Base-by-base conservation (phyloP, 306 rosid genomes). In the Fragaria nilgerrensis region DNA sequence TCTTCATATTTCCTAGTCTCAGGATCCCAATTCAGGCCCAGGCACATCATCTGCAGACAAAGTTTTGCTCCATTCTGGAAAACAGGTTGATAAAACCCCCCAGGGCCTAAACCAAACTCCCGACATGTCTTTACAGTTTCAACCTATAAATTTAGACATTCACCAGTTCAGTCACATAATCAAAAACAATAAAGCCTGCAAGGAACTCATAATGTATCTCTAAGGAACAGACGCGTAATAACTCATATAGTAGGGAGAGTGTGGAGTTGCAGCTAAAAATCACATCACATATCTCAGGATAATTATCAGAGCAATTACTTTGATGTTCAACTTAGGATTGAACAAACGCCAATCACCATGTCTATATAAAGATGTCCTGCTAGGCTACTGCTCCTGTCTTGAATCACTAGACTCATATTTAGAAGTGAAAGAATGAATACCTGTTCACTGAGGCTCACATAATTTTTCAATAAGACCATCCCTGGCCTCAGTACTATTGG, bases 1-100 rank as follows among this genome's bases (percentile, higher is more conserved):
- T 52, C 37, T 55, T 76, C 84, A 79, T 90, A 92, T 50, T 74
- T 86, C 53, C 87, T 78, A 9, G 92, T 85, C 68, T 86, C 82
- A 69, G 93, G 88, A 87, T 92, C 89, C 96, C 96, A 92, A 69
- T 87, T 85, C 79, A 58, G 50, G 73, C 96, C 96, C 78, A 92
- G 90, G 73, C 96, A 90, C 93, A 88, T 90, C 91, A 92, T 92
- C 71, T 78, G 84, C 77, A 90, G 75, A 71, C 83, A 75, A 56
- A 90, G 90, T 87, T 88, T 88, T 5, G 85, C 87, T 64, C 96
- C 96, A 59, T 48, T 71, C 55, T 79, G 68, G 81, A 76, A 92
- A 43, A 89, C 80, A 19, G 96, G 92, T 80, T 73, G 87, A 81
- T 90, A 92, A 81, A 92, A 90, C 44, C 91, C 97, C 25, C 93